Percentiles rank a stretch among this genome's conserved stretches.
Conservation (phyloP, 2,329 filamentous ascomycete genomes). For the Aspergillus hortae region DNA sequence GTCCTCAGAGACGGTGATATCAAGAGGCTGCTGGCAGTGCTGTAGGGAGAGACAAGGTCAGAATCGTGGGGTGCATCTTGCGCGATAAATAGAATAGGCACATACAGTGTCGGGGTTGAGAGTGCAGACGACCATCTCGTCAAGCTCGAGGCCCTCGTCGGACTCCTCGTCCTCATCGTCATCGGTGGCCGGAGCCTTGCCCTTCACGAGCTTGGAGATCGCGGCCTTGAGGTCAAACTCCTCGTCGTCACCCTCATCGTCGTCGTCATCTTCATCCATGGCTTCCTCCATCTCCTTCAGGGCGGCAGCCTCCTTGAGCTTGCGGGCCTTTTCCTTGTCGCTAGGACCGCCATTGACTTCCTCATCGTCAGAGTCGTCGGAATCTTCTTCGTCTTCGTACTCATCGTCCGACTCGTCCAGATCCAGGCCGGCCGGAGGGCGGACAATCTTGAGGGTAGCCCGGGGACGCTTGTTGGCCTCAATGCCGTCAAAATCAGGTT, state of each 20-base stretch:
- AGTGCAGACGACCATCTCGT: constrained; percentile 94
- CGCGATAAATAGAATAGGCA: constrained; percentile 6
- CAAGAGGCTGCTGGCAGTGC: constrained; percentile 92
- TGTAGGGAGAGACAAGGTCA: constrained; percentile 37
- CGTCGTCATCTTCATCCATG: constrained; percentile 52
- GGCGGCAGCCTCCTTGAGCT: constrained; percentile 74
- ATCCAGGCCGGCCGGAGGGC: constrained; percentile 59
- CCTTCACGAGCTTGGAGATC: constrained; percentile 55
- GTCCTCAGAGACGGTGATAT: constrained; percentile 84
- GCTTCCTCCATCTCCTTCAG: constrained; percentile 73
- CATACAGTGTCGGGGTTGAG: constrained; percentile 87
- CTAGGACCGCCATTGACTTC: constrained; percentile 86
- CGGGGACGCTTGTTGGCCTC: constrained; percentile 63
- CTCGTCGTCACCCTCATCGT: constrained; percentile 66
- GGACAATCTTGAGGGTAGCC: constrained; percentile 88
- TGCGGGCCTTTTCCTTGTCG: constrained; percentile 85
- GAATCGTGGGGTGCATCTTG: constrained; percentile 2
- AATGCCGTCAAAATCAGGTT: constrained; percentile 61
- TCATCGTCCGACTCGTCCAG: constrained; percentile 58
- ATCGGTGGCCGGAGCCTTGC: constrained; percentile 71
- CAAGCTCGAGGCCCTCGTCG: constrained; percentile 62
- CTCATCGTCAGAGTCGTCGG: constrained; percentile 61
- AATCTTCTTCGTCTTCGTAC: constrained; percentile 44
- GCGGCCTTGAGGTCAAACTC: constrained; percentile 47
- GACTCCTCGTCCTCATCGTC: constrained; percentile 56